A percentile compares a stretch with the other conserved stretches of the same genome.
Conservation (phyloP, 192 early-diverging fungal genomes). For the Rhizoclosmatium globosum region DNA sequence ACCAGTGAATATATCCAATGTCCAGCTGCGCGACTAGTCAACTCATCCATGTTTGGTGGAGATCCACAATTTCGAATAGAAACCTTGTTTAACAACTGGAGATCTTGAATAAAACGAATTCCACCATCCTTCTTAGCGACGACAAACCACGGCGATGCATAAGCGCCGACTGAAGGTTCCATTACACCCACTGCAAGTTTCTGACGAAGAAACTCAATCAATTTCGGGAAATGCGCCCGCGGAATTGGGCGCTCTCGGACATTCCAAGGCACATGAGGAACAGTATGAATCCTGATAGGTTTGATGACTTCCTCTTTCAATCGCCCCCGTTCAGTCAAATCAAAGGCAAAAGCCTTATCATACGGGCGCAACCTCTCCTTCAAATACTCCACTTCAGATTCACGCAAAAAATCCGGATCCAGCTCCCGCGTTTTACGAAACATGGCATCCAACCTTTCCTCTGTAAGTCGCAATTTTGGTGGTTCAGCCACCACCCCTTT, state of each 20-base stretch:
- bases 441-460: background rate
- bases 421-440: background rate
- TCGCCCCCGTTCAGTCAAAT: background rate
- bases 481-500: too few species aligned
- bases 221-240: background rate
- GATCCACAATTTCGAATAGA: background rate
- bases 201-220: background rate
- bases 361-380: background rate
- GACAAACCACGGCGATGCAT: slow-evolving; percentile 3
- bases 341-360: background rate
- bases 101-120: background rate
- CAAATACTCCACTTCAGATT: background rate
- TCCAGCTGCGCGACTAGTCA: background rate
- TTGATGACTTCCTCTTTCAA: slow-evolving; percentile 5
- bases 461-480: background rate
- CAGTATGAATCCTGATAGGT: background rate
- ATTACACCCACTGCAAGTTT: background rate
- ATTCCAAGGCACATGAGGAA: slow-evolving; percentile 7
- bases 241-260: background rate
- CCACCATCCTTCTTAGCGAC: background rate
- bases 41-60: slow-evolving; percentile 12
- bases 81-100: slow-evolving; percentile 6
- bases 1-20: background rate
- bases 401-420: background rate
- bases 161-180: background rate